Base-by-base conservation (phyloP, 208 protist species). In the Borovskyia barvae region DNA sequence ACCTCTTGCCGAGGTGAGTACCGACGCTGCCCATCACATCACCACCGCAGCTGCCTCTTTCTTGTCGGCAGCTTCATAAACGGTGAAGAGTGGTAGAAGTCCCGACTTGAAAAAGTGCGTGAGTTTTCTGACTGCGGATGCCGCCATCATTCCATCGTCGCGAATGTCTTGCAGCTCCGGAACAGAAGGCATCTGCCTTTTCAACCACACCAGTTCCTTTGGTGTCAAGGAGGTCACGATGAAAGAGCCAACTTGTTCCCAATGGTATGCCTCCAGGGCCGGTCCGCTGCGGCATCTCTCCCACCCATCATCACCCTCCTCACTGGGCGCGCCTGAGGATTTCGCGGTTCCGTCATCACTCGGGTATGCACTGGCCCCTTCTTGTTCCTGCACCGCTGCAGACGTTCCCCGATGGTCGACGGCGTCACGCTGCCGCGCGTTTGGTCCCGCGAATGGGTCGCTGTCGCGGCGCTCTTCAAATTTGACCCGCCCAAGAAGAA, bases 131-230 rank as follows among this genome's bases (percentile, higher is more conserved):
- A 40, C 24, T 42, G 85, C 77, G 35, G 63, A 74, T 17, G 59
- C 72, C 15, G 79, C 54, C 8, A 52, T 68, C 0, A 17, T 25
- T 17, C 67, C 26, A 39, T 83, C 66, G 25, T 60, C 66, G 51
- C 87, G 82, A 0, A 75, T 78, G 30, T 82, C 59, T 17, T 74
- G 45, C 25, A 92, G 42, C 9, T 75, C 65, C 2, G 85, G 81
- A 33, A 91, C 78, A 1, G 43, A 17, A 0, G 52, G 32, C 8
- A 75, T 37, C 56, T 84, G 47, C 64, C 73, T 75, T 55, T 79
- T 85, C 11, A 92, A 58, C 85, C 85, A 92, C 33, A 85, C 20
- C n/a, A 89, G 48, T 30, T 92, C 82, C 52, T 61, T 66, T 0
- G 73, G 35, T 14, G 49, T 58, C n/a, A 92, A 53, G 0, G 59